Conservation (phyloP, 2,329 filamentous ascomycete genomes). For the Fusarium mangiferae region DNA sequence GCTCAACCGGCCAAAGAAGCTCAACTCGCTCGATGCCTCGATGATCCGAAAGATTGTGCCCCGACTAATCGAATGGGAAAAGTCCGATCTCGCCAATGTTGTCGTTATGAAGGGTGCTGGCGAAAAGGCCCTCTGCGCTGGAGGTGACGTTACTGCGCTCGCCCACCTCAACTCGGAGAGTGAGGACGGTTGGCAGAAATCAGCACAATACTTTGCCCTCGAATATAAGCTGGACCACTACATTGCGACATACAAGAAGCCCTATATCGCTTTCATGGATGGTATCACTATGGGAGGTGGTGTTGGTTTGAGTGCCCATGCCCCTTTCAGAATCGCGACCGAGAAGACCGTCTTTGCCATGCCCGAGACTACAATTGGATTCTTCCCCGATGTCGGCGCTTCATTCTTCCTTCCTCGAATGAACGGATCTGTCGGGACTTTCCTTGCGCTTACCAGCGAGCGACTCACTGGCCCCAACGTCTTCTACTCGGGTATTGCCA, state of each 20-base stretch:
- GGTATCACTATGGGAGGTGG: slow-evolving; percentile 99
- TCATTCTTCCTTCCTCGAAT: slow-evolving; percentile 95
- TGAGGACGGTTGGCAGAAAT: slow-evolving; percentile 75
- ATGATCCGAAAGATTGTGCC: slow-evolving; percentile 97
- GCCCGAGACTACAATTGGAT: slow-evolving; percentile 98
- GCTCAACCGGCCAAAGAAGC: slow-evolving; percentile 91
- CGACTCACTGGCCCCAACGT: slow-evolving; percentile 83
- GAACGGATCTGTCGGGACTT: slow-evolving; percentile 87
- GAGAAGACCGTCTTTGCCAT: slow-evolving; percentile 97
- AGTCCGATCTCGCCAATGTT: slow-evolving; percentile 93
- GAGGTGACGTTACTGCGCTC: slow-evolving; percentile 87
- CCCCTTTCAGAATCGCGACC: slow-evolving; percentile 95
- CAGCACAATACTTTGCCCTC: slow-evolving; percentile 86
- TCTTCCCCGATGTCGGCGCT: slow-evolving; percentile 97
- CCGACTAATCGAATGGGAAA: slow-evolving; percentile 90
- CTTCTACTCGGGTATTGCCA: slow-evolving; percentile 91
- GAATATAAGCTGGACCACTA: slow-evolving; percentile 98
- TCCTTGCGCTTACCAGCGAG: slow-evolving; percentile 91
- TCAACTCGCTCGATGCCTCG: slow-evolving; percentile 91
- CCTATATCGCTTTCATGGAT: slow-evolving; percentile 95
- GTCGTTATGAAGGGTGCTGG: slow-evolving; percentile 92
- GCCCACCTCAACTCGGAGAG: slow-evolving; percentile 78
- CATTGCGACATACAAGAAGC: slow-evolving; percentile 93
- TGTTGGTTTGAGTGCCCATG: slow-evolving; percentile 92
- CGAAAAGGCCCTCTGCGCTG: slow-evolving; percentile 87